A percentile compares a stretch with the other conserved stretches of the same genome.
Conservation (phyloP, 495 filamentous ascomycete species). For the Neurospora sp. region DNA sequence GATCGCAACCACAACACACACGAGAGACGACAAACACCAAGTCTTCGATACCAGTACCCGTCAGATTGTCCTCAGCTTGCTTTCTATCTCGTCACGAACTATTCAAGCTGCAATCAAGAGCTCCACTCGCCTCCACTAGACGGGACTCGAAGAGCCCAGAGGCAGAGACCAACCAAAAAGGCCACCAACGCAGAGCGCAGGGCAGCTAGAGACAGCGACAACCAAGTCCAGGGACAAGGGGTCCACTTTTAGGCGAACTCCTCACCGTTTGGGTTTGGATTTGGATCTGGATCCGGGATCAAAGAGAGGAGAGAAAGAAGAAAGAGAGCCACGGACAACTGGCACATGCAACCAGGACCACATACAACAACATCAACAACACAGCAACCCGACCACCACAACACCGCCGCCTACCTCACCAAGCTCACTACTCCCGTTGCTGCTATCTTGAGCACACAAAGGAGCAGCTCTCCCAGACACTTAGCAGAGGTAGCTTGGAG, state of each 20-base stretch:
- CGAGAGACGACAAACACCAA: neutral
- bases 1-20: neutral
- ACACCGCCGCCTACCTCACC: neutral
- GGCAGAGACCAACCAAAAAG: neutral
- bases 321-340: neutral
- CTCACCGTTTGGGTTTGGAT: neutral
- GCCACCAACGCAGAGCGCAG: neutral
- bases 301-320: neutral
- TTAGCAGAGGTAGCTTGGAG: neutral
- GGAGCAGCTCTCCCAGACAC: neutral
- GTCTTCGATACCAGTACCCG: neutral
- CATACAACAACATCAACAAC: neutral
- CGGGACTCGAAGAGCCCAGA: neutral
- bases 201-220: neutral
- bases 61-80: neutral
- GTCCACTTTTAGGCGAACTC: neutral
- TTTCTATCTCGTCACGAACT: neutral
- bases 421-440: neutral
- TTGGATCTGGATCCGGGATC: neutral
- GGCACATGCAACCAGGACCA: neutral
- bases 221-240: neutral
- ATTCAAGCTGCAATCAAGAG: neutral
- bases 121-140: neutral
- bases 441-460: neutral
- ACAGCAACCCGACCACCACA: neutral